These are phyloP conservation scores for Phytopythium helicoides DNA, from an alignment of 352 stramenopile genomes.

Conservation along the genomic window DNA sequence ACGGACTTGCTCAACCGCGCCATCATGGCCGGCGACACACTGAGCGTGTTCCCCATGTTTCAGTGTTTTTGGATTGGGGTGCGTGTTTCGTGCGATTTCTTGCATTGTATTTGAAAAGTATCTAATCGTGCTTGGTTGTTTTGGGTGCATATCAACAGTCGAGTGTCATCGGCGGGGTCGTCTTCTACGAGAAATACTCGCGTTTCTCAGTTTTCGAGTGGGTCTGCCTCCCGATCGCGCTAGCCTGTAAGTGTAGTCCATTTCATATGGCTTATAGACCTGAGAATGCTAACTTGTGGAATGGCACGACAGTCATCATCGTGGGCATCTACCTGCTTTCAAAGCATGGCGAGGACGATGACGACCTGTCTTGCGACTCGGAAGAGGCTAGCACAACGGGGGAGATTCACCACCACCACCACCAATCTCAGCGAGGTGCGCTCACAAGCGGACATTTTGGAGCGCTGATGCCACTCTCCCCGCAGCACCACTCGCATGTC, in stretches of 20 bases:
- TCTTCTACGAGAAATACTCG: slow-evolving; percentile 87
- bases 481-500: slow-evolving; percentile 41
- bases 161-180: slow-evolving; percentile 77
- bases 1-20: slow-evolving; percentile 81
- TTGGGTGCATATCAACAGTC: slow-evolving; percentile 35
- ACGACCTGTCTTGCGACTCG: slow-evolving; percentile 15
- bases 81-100: slow-evolving; percentile 15
- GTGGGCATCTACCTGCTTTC: slow-evolving; percentile 80
- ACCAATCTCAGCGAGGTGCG: slow-evolving; percentile 34
- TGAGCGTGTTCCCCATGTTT: slow-evolving; percentile 87
- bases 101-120: background rate
- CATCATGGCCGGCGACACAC: slow-evolving; percentile 82
- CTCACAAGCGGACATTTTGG: slow-evolving; percentile 73
- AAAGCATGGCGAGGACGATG: slow-evolving; percentile 67
- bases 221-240: slow-evolving; percentile 73
- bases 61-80: slow-evolving; percentile 89
- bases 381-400: slow-evolving; percentile 18
- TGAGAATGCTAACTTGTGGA: background rate
- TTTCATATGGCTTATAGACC: background rate
- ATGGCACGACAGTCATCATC: slow-evolving; percentile 67
- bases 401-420: slow-evolving; percentile 23
- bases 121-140: no score
- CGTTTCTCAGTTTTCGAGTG: slow-evolving; percentile 78
- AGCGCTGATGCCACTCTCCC: slow-evolving; percentile 78
- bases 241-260: slow-evolving; percentile 72